A percentile compares a stretch with the other conserved stretches of the same genome.
phyloP scores from a whole-genome alignment of 148 eudicot genomes.

The Linanthus parryae region DNA sequence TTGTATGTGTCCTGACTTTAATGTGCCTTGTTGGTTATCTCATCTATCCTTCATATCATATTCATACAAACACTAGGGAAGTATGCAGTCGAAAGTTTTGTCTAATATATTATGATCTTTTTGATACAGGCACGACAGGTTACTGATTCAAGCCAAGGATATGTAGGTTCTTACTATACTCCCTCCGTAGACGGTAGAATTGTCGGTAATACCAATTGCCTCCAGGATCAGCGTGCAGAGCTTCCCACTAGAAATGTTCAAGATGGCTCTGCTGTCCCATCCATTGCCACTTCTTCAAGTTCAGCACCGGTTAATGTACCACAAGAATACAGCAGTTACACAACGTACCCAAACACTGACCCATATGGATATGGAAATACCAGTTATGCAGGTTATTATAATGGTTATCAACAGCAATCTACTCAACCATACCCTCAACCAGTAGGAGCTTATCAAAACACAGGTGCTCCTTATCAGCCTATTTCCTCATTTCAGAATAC shows the following conservation, averaged over 20 bases:
- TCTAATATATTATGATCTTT: slow-evolving; percentile 2
- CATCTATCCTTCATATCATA: background rate
- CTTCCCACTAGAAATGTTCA: slow-evolving; percentile 33
- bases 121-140: slow-evolving; percentile 37
- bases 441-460: slow-evolving; percentile 87
- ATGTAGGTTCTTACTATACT: slow-evolving; percentile 44
- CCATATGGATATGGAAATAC: slow-evolving; percentile 63
- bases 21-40: background rate
- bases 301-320: slow-evolving; percentile 45
- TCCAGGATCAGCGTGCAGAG: slow-evolving; percentile 42
- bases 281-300: slow-evolving; percentile 45
- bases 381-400: slow-evolving; percentile 74
- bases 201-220: slow-evolving; percentile 39
- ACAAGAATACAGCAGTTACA: slow-evolving; percentile 54
- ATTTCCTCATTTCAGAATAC: slow-evolving; percentile 98
- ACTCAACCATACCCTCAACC: slow-evolving; percentile 67
- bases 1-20: background rate
- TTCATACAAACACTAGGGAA: no score
- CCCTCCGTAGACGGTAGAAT: slow-evolving; percentile 40
- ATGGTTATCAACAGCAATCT: slow-evolving; percentile 72
- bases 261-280: slow-evolving; percentile 38
- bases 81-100: background rate
- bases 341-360: slow-evolving; percentile 49
- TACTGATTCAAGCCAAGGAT: slow-evolving; percentile 43
- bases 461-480: slow-evolving; percentile 99